Evolutionary conservation across 441 rosid genomes (phyloP), one percentile per base, ranked within the genome.

Genomic region (Biscutella laevigata): DNA sequence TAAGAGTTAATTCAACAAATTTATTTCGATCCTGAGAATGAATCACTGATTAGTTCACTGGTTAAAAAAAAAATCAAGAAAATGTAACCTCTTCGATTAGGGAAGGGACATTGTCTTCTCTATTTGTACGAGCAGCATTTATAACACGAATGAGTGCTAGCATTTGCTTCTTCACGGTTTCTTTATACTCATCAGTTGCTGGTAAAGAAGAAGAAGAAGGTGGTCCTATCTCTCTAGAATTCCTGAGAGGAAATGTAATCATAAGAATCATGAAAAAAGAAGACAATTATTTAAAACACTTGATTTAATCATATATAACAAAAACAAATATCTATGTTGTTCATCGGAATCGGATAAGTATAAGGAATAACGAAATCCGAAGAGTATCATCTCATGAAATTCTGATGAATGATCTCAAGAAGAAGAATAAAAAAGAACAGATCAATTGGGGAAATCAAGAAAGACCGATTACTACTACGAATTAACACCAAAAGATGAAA

Each of bases 121-220:
- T 71, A 61, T 49, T 48, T 42, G 68, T 28, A 51, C 66, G 43
- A 17, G 74, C 64, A 16, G 66, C 53, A 45, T 51, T 76, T 10
- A 68, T 25, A 57, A 61, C 82, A 27, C 82, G 74, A 71, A 59
- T 47, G 57, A 90, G 72, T 7, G 83, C 82, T 21, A 78, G 67
- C 9, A 77, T 65, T 66, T 78, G 77, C 26, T 70, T 76, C 65
- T 41, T 69, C 16, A 75, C 62, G 8, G 74, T 62, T 38, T 73
- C 75, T 17, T 69, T 86, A 53, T 67, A 42, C 62, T 64, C 66
- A 57, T 62, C 71, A 76, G 82, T 74, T 53, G 39, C 45, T 28
- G 32, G 17, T 44, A 49, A 47, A 25, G 44, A 43, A 2, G 50
- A 57, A 13, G 53, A 38, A 35, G 62, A 43, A 33, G 33, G 13